A percentile compares a stretch with the other conserved stretches of the same genome.
phyloP scores from a whole-genome alignment of 2,329 filamentous ascomycete genomes.

The Venturia nashicola region DNA sequence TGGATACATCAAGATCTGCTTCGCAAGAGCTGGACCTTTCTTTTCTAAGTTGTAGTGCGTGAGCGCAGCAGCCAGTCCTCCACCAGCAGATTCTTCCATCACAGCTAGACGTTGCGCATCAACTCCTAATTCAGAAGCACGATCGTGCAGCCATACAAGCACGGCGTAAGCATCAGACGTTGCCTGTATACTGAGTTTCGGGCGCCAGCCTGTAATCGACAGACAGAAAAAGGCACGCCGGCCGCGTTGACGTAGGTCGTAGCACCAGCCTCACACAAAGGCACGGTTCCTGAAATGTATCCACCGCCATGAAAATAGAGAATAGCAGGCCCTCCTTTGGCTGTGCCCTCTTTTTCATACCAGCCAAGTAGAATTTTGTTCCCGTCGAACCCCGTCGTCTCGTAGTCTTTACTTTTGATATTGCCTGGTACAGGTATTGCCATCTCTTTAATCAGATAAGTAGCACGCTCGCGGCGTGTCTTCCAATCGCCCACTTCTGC shows the following conservation, averaged over 20 bases:
- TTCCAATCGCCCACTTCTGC: slow-evolving; percentile 1
- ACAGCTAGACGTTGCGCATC: slow-evolving; percentile 29
- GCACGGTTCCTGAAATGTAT: slow-evolving; percentile 21
- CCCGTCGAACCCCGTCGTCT: background rate
- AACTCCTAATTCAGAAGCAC: slow-evolving; percentile 29
- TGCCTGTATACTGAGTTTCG: slow-evolving; percentile 26
- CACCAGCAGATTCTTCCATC: slow-evolving; percentile 33
- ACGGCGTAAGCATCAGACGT: slow-evolving; percentile 28
- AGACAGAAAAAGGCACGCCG: slow-evolving; percentile 25
- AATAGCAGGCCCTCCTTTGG: background rate
- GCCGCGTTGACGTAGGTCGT: slow-evolving; percentile 16
- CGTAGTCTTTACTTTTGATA: slow-evolving; percentile 3
- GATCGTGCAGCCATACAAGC: slow-evolving; percentile 25
- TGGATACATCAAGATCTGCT: slow-evolving; percentile 33
- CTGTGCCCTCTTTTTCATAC: background rate
- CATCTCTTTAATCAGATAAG: background rate
- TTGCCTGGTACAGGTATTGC: background rate
- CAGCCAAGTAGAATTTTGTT: background rate
- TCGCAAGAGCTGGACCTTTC: slow-evolving; percentile 20
- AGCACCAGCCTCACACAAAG: slow-evolving; percentile 16
- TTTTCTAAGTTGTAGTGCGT: slow-evolving; percentile 27
- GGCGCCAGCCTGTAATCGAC: slow-evolving; percentile 34
- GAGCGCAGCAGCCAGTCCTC: slow-evolving; percentile 27
- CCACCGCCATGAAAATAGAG: slow-evolving; percentile 31
- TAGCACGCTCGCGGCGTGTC: background rate